phyloP scores from a whole-genome alignment of 129 eudicot species.

The Flaveria robusta region DNA sequence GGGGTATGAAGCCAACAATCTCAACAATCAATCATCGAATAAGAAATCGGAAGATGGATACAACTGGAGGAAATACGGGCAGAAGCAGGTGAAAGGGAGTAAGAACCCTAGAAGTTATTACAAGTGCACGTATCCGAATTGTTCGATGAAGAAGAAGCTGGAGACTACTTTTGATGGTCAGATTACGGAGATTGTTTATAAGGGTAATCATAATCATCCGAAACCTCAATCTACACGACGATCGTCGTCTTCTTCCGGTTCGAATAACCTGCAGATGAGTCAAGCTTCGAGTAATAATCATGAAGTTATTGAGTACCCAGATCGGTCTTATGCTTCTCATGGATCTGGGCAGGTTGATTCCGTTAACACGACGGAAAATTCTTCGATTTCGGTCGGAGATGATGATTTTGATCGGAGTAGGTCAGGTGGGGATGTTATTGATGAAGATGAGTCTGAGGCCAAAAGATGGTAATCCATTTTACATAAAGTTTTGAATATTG shows the following conservation, averaged over 20 bases:
- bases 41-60: slow-evolving; percentile 74
- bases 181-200: slow-evolving; percentile 86
- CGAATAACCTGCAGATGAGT: slow-evolving; percentile 30
- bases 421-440: slow-evolving; percentile 64
- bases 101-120: slow-evolving; percentile 88
- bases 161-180: slow-evolving; percentile 74
- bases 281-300: slow-evolving; percentile 33
- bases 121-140: slow-evolving; percentile 73
- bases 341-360: slow-evolving; percentile 63
- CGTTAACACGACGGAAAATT: slow-evolving; percentile 71
- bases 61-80: slow-evolving; percentile 93
- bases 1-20: slow-evolving; percentile 21
- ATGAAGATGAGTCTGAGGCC: slow-evolving; percentile 62
- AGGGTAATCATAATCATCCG: slow-evolving; percentile 81
- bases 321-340: slow-evolving; percentile 49
- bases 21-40: slow-evolving; percentile 32
- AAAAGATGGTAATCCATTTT: slow-evolving; percentile 81
- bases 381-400: slow-evolving; percentile 64
- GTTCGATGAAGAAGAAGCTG: slow-evolving; percentile 77
- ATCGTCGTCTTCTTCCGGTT: slow-evolving; percentile 57
- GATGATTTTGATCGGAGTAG: slow-evolving; percentile 62
- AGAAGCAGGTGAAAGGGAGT: slow-evolving; percentile 86
- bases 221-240: slow-evolving; percentile 73
- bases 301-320: slow-evolving; percentile 37
- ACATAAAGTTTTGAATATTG: neutral